Percentiles rank a stretch among this genome's conserved stretches.
Evolutionary conservation across 495 filamentous ascomycete genomes (phyloP).

Genomic region (Penicillium lividum): DNA sequence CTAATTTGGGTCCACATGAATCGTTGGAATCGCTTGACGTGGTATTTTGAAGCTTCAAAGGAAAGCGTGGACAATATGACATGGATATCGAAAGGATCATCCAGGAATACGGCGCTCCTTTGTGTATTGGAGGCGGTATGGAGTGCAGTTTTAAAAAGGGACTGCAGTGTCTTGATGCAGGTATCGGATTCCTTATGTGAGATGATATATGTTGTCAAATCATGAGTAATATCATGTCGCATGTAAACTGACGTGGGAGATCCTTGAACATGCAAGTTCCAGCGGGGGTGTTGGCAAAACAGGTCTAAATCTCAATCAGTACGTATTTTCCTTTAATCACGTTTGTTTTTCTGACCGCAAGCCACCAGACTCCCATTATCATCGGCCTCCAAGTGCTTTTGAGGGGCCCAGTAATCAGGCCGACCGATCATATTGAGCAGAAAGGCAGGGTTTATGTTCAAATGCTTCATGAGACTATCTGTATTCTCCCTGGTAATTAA

Average conservation of each 20-base stretch:
- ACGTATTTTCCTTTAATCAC: background rate
- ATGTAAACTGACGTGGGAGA: slow-evolving; percentile 16
- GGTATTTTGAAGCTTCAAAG: slow-evolving; percentile 16
- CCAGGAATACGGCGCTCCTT: slow-evolving; percentile 10
- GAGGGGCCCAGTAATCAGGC: slow-evolving; percentile 11
- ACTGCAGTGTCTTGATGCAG: slow-evolving; percentile 11
- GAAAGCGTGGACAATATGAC: slow-evolving; percentile 17
- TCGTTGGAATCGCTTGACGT: slow-evolving; percentile 16
- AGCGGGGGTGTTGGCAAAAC: slow-evolving; percentile 19
- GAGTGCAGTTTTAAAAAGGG: slow-evolving; percentile 15
- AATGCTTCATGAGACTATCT: background rate
- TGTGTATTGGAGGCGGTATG: background rate
- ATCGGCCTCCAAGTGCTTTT: slow-evolving; percentile 11
- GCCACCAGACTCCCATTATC: slow-evolving; percentile 6
- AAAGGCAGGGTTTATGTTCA: slow-evolving; percentile 13
- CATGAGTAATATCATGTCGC: slow-evolving; percentile 10
- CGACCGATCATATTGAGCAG: slow-evolving; percentile 2
- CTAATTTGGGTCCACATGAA: slow-evolving; percentile 20
- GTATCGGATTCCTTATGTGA: slow-evolving; percentile 15
- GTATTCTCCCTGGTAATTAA: slow-evolving; percentile 11
- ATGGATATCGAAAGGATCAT: slow-evolving; percentile 19
- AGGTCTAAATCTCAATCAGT: slow-evolving; percentile 4
- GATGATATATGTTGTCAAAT: slow-evolving; percentile 17
- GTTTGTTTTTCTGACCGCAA: slow-evolving; percentile 6
- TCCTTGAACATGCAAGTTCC: slow-evolving; percentile 17